These are phyloP conservation scores for Emericellopsis atlantica DNA, from an alignment of 2,329 filamentous ascomycete genomes.

Conservation along the genomic window DNA sequence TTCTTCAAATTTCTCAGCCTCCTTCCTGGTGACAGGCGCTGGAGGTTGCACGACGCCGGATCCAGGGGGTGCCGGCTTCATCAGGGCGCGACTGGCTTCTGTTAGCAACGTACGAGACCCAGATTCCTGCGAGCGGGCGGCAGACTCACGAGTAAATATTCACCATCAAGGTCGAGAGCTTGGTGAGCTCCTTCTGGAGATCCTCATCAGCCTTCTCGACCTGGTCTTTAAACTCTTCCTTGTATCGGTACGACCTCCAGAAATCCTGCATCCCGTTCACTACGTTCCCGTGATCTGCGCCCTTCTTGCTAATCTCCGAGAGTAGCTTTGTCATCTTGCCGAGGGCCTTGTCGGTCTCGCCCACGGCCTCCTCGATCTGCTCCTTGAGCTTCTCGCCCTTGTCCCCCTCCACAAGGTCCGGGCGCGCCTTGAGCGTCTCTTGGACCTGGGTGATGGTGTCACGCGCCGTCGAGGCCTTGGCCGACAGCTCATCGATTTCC, in stretches of 20 bases:
- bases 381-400: slow-evolving; percentile 11
- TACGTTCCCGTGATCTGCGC: slow-evolving; percentile 8
- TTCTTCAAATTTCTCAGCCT: background rate
- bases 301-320: slow-evolving; percentile 12
- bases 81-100: slow-evolving; percentile 11
- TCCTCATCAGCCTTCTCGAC: slow-evolving; percentile 14
- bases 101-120: background rate
- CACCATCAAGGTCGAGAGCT: slow-evolving; percentile 15
- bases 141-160: slow-evolving; percentile 18
- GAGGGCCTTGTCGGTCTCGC: slow-evolving; percentile 11
- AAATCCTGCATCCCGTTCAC: slow-evolving; percentile 13
- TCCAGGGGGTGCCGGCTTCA: slow-evolving; percentile 11
- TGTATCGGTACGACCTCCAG: slow-evolving; percentile 19
- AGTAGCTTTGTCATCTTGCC: slow-evolving; percentile 16
- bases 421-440: slow-evolving; percentile 11
- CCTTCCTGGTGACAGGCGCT: background rate
- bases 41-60: slow-evolving; percentile 1
- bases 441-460: slow-evolving; percentile 19
- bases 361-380: slow-evolving; percentile 15
- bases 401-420: slow-evolving; percentile 17
- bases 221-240: slow-evolving; percentile 17
- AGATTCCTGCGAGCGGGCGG: no score
- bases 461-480: slow-evolving; percentile 13
- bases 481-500: slow-evolving; percentile 14
- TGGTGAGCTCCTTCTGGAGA: slow-evolving; percentile 13